Evolutionary conservation across 495 filamentous ascomycete species (phyloP).

Genomic region (Penicillium riverlandense): DNA sequence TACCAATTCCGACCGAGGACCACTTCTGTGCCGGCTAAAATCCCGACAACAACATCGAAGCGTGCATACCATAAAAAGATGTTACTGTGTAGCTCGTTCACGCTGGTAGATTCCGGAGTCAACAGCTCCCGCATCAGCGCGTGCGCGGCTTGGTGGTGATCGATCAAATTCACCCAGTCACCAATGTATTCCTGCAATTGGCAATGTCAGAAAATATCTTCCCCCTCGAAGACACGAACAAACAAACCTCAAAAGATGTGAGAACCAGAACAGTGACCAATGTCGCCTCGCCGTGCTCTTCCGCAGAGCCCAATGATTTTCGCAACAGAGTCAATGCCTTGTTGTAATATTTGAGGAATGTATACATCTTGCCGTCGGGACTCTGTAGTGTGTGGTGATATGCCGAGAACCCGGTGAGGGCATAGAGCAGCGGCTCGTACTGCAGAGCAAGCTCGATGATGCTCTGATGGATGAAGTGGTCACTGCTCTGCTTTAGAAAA

Average conservation of each 20-base stretch:
- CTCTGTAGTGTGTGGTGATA: conserved; percentile 72
- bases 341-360: conserved; percentile 87
- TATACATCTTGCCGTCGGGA: conserved; percentile 61
- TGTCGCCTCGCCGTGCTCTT: conserved; percentile 65
- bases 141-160: conserved; percentile 86
- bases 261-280: conserved; percentile 86
- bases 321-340: conserved; percentile 72
- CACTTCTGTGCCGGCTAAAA: conserved; percentile 73
- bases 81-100: conserved; percentile 58
- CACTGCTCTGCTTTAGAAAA: conserved; percentile 58
- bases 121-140: conserved; percentile 71
- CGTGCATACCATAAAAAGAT: conserved; percentile 82
- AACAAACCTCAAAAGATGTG: conserved; percentile 80
- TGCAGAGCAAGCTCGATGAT: conserved; percentile 65
- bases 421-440: conserved; percentile 80
- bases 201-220: neutral
- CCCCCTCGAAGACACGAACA: conserved; percentile 14
- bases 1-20: conserved; percentile 79
- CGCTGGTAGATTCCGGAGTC: conserved; percentile 68
- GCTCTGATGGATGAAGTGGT: conserved; percentile 63
- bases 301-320: conserved; percentile 58
- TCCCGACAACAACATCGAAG: conserved; percentile 77
- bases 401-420: conserved; percentile 83
- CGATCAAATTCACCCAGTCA: conserved; percentile 86
- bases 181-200: conserved; percentile 75